Conservation (phyloP, 768 basidiomycete species). For the Psilocybe subaeruginosa region DNA sequence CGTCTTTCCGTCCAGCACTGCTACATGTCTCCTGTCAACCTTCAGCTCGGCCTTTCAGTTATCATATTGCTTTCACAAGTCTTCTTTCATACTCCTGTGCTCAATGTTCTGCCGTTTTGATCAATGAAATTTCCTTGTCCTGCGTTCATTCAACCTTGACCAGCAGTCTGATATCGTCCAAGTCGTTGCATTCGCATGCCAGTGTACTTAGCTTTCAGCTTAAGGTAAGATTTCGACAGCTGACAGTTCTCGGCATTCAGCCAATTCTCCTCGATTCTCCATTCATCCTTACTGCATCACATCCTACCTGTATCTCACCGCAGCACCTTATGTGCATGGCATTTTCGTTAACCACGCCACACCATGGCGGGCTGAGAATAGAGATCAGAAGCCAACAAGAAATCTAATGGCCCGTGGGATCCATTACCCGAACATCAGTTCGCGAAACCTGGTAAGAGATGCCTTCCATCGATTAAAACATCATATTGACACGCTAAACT, state of each 20-base stretch:
- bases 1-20: too few relatives aligned
- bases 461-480: conserved; percentile 10
- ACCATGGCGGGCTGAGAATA: conserved; percentile 7
- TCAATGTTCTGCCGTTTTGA: conserved; percentile 2
- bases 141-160: background rate
- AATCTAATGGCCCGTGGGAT: conserved; percentile 8
- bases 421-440: background rate
- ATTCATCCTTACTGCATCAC: background rate
- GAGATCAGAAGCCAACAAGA: conserved; percentile 9
- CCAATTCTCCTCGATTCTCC: conserved; percentile 1
- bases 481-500: conserved; percentile 15
- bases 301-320: conserved; percentile 6
- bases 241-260: background rate
- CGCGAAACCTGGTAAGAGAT: background rate
- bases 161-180: background rate
- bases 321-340: conserved; percentile 13
- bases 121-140: conserved; percentile 7
- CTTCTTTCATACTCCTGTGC: background rate
- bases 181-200: conserved; percentile 8
- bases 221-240: background rate
- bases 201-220: background rate
- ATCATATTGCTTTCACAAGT: background rate
- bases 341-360: conserved; percentile 8
- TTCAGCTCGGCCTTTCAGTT: background rate
- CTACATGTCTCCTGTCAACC: background rate